Percentiles rank a stretch among this genome's conserved stretches.
These are phyloP conservation scores for Pterulicium gracile DNA, from an alignment of 1,284 basidiomycete species.

Conservation along the genomic window DNA sequence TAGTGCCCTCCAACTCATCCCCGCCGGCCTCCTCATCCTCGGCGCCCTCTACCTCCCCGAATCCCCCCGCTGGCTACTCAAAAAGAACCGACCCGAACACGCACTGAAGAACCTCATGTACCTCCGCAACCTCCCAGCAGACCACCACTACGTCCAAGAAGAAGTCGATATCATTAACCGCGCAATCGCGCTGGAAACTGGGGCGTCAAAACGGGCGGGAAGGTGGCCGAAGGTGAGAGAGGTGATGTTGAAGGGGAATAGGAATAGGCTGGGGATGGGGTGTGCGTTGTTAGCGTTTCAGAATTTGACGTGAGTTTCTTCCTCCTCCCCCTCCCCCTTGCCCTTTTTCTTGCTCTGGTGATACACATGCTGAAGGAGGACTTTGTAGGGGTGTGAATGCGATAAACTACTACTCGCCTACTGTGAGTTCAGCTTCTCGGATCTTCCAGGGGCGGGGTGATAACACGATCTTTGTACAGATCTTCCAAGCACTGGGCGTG, in stretches of 20 bases:
- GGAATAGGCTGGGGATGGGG: neutral
- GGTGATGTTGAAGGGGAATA: neutral
- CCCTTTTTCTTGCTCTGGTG: too few relatives aligned
- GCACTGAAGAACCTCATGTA: slow-evolving; percentile 28
- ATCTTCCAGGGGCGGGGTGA: neutral
- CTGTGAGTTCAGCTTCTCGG: neutral
- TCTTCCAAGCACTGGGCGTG: slow-evolving; percentile 5
- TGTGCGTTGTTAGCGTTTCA: neutral
- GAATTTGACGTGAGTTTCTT: neutral
- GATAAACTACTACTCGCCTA: slow-evolving; percentile 5
- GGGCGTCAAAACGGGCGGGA: neutral
- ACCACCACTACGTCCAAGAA: slow-evolving; percentile 4
- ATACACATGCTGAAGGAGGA: too few relatives aligned
- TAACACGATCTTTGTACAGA: neutral
- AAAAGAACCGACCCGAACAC: slow-evolving; percentile 25
- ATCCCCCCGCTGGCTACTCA: slow-evolving; percentile 38
- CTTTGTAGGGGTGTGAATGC: slow-evolving; percentile 4
- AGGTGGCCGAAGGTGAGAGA: neutral
- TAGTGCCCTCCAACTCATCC: slow-evolving; percentile 6
- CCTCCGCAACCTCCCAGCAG: slow-evolving; percentile 22
- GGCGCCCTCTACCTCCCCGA: slow-evolving; percentile 34
- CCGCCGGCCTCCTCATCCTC: slow-evolving; percentile 14
- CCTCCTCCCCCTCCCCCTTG: too few relatives aligned
- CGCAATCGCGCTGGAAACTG: slow-evolving; percentile 2
- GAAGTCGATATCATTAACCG: slow-evolving; percentile 1